Base-by-base conservation (phyloP, 495 filamentous ascomycete genomes). In the Saxispiralis lemnorum region DNA sequence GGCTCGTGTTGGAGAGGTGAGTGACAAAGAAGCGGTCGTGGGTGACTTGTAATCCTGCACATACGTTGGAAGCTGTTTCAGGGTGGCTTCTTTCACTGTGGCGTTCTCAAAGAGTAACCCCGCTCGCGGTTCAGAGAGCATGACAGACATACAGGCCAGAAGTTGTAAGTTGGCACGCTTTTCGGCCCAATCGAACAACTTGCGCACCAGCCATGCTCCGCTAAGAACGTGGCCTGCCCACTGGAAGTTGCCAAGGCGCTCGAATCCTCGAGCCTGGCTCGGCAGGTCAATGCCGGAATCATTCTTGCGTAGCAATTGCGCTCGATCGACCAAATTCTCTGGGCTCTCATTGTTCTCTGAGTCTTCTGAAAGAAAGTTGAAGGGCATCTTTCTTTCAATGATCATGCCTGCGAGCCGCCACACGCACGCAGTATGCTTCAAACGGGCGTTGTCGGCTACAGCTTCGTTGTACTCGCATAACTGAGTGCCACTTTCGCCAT, bases 151-250 rank as follows among this genome's bases (percentile, higher is more conserved):
- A 21, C 39, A 42, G 6, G 48, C 49, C 6, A 52, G 24, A 19
- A 51, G 32, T 21, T 46, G 41, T 9, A 47, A 18, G 35, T 55
- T 45, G 30, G 45, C 46, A 7, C 20, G 28, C 5, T 20, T 12
- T 18, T 55, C 52, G 17, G 41, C 49, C 41, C 46, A 55, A 3
- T 49, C 41, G 19, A 55, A 67, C 49, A 69, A 44, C 28, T 54
- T 38, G 17, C 65, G 59, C 33, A 95, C 78, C 30, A 95, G 66
- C 66, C 76, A 79, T 32, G 68, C 66, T n/a, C 70, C 64, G 12
- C 78, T 85, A 15, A 94, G 66, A 0, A 86, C 81, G 63, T 87
- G 83, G 38, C 73, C 59, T 14, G 83, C 87, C 87, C 88, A 95
- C 7, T 36, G 45, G 2, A 45, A 15, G 10, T 37, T 44, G 18